Evolutionary conservation across 345 rosid genomes (phyloP).

Genomic region (Rhizophora apiculata): DNA sequence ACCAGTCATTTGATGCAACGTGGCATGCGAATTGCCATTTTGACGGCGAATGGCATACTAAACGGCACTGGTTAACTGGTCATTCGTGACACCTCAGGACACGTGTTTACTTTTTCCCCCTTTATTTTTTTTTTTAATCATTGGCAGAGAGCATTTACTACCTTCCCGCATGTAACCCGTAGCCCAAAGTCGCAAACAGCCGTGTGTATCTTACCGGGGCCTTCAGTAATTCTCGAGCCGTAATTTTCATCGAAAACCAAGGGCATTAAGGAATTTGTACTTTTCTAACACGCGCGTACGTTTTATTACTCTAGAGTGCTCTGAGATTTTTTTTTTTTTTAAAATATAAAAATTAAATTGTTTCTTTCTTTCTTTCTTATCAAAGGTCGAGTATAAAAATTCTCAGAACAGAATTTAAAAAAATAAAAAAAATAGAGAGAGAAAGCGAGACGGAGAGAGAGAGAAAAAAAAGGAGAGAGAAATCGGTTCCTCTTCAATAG

Average conservation of each 20-base stretch:
- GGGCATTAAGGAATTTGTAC: no score
- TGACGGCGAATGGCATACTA: not conserved
- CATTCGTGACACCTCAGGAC: not conserved
- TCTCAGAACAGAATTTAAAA: not conserved
- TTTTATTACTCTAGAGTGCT: no score
- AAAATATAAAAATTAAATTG: no score
- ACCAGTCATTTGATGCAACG: no score
- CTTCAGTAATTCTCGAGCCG: no score
- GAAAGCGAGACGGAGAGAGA: slow-evolving; percentile 5
- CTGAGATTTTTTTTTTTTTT: no score
- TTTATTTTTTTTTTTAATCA: not conserved
- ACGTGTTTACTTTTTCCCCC: not conserved
- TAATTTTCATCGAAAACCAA: no score
- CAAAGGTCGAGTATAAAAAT: no score
- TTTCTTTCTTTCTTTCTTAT: slow-evolving; percentile 19
- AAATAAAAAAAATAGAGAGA: slow-evolving; percentile 29
- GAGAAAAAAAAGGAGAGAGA: not conserved
- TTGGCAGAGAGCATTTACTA: not conserved
- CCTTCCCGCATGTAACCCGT: not conserved
- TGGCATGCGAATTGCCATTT: no score
- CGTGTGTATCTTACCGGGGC: no score
- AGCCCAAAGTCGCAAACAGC: no score
- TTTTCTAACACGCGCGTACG: no score
- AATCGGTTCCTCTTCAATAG: slow-evolving; percentile 21
- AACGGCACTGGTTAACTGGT: not conserved